Base-by-base conservation (phyloP, 441 rosid genomes). In the Viola pubescens region DNA sequence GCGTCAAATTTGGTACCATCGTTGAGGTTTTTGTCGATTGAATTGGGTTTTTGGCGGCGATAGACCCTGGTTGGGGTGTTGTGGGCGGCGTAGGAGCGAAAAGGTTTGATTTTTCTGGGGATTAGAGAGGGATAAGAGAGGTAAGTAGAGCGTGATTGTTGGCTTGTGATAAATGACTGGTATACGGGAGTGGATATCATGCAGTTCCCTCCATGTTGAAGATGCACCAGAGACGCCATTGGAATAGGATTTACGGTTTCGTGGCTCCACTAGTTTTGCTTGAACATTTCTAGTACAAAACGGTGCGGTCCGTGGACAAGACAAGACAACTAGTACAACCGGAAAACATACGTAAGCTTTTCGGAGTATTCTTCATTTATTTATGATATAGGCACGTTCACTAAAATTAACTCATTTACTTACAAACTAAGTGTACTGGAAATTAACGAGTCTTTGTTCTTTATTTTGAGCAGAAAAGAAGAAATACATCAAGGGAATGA, bases 211-310 rank as follows among this genome's bases (percentile, higher is more conserved):
- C 69, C 52, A 48, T 9, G 56, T 39, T 65, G 82, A 41, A 66
- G 61, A 46, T 65, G 57, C 0, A 52, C 16, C 46, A 70, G 37
- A 16, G 77, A 60, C 50, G 70, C 82, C 80, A 77, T 77, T 60
- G 62, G 13, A 12, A 13, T 37, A 9, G 4, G 5, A 10, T 43
- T 43, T 43, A 6, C 46, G 7, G 8, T 1, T 9, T 9, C 46
- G 8, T 43, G 34, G 34, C 34, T 26, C 34, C 34, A 26, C 34
- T 26, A 26, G 34, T 26, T 43, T 43, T 43, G 7, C 10, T 9
- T 43, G 10, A 43, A 6, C 4, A 43, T 6, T 9, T 6, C 46
- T 43, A 43, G 2, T 9, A 43, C 46, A 43, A 43, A 9, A 43
- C 46, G 46, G 46, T 43, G 10, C 46, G 34, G 34, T 26, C 34